Evolutionary conservation across 148 eudicot genomes (phyloP), one percentile per base, ranked within the genome.

Genomic region (Selenicereus undatus): DNA sequence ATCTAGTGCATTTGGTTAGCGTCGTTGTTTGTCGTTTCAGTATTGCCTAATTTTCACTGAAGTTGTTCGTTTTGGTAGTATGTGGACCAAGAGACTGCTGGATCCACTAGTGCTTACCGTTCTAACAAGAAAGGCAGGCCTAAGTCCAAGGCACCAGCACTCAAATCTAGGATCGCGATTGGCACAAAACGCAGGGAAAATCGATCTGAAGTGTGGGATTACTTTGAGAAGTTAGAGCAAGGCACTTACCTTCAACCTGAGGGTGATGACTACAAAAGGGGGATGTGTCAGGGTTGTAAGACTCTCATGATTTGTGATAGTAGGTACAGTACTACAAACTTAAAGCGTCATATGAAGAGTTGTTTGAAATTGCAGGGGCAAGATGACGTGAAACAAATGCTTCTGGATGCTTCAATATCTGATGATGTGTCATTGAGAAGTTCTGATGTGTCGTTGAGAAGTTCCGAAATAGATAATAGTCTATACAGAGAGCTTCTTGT

Each of bases 171-270:
- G 11, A 60, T 22, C 9, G n/a, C 66, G 22, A 60, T 21, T 60
- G 66, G 66, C 26, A 60, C 66, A 60, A 60, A 60, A n/a, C 66
- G 66, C 24, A 60, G 66, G 66, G 22, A 60, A n/a, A 60, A 60
- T 60, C 66, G 66, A n/a, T 60, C 66, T 5, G 66, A 60, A 60
- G 66, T 60, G 66, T 60, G 66, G 66, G 66, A 60, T n/a, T 60
- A 60, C 26, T 60, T 60, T n/a, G 66, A 60, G 24, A 60, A 60
- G 66, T 17, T 60, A 60, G 66, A 60, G 66, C 24, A 60, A 60
- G 66, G 66, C 66, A 60, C 66, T n/a, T 60, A 60, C 66, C 21
- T n/a, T 60, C 66, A 21, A 60, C 66, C 66, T 11, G n/a, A n/a
- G 26, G 66, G 20, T 17, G 66, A 60, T 60, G 66, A 60, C 27